Percentiles rank a stretch among this genome's conserved stretches.
Evolutionary conservation across 2,329 filamentous ascomycete genomes (phyloP).

Genomic region (Fusarium falciforme): DNA sequence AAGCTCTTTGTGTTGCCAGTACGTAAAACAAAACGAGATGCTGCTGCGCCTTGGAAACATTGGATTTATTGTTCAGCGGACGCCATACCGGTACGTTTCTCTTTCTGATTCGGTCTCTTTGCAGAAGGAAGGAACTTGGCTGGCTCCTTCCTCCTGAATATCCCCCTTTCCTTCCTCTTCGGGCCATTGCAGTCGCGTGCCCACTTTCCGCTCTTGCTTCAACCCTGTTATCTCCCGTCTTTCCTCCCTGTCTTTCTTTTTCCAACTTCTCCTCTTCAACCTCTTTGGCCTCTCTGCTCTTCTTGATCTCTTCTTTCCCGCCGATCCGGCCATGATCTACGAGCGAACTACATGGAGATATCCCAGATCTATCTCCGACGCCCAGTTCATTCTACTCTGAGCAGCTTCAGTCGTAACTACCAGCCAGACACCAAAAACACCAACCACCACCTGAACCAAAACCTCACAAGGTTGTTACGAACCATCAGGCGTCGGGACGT

Average conservation of each 20-base stretch:
- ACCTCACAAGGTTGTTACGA: neutral
- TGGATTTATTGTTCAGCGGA: slow-evolving; percentile 7
- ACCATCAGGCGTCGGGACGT: neutral
- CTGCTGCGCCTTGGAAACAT: slow-evolving; percentile 1
- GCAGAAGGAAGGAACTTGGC: neutral
- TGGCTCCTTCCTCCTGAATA: slow-evolving; percentile 5
- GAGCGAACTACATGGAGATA: neutral
- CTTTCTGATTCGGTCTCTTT: neutral
- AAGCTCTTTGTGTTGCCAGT: neutral
- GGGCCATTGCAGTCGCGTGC: slow-evolving; percentile 5
- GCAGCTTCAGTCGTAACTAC: neutral
- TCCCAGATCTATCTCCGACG: neutral
- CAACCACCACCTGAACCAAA: neutral
- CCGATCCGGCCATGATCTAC: neutral
- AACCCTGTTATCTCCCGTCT: neutral
- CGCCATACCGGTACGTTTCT: neutral
- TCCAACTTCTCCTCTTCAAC: neutral
- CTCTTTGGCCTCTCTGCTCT: neutral
- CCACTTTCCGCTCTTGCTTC: slow-evolving; percentile 17
- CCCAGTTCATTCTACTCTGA: neutral
- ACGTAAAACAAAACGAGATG: neutral
- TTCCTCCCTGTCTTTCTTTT: neutral
- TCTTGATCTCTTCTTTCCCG: neutral
- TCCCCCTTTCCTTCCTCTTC: neutral
- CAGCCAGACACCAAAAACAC: neutral